These are phyloP conservation scores for Aureobasidium sp. DNA, from an alignment of 2,329 filamentous ascomycete genomes.

Conservation along the genomic window DNA sequence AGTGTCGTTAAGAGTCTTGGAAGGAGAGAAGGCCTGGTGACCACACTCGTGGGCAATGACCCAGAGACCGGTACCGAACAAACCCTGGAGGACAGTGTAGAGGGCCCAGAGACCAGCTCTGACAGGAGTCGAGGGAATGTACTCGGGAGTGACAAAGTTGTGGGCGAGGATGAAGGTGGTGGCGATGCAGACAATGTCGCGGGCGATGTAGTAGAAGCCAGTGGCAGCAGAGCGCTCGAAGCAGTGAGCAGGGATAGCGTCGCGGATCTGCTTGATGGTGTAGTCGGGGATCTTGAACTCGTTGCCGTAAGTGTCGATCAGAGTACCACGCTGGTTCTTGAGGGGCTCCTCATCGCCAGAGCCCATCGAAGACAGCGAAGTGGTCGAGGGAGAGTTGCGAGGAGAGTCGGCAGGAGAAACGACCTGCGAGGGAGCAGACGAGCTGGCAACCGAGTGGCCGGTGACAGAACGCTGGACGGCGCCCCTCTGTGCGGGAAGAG, in stretches of 20 bases:
- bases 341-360: constrained; percentile 54
- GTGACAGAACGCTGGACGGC: constrained; percentile 40
- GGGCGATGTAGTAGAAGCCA: constrained; percentile 74
- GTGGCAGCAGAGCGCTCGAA: constrained; percentile 74
- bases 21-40: constrained; percentile 93
- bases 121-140: constrained; percentile 61
- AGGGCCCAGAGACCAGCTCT: constrained; percentile 60
- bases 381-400: constrained; percentile 66
- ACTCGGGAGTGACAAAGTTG: constrained; percentile 81
- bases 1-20: constrained; percentile 80
- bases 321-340: constrained; percentile 52
- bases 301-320: constrained; percentile 91
- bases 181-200: constrained; percentile 67
- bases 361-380: constrained; percentile 83
- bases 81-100: constrained; percentile 77
- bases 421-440: constrained; percentile 46
- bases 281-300: constrained; percentile 89
- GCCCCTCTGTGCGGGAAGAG: constrained; percentile 44
- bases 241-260: constrained; percentile 97
- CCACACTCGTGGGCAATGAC: constrained; percentile 97
- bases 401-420: constrained; percentile 55
- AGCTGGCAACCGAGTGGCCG: constrained; percentile 46
- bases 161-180: constrained; percentile 81
- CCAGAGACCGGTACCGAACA: constrained; percentile 92
- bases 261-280: constrained; percentile 94